Conservation (phyloP, 1,284 basidiomycete genomes). For the Coniferiporia weirii region DNA sequence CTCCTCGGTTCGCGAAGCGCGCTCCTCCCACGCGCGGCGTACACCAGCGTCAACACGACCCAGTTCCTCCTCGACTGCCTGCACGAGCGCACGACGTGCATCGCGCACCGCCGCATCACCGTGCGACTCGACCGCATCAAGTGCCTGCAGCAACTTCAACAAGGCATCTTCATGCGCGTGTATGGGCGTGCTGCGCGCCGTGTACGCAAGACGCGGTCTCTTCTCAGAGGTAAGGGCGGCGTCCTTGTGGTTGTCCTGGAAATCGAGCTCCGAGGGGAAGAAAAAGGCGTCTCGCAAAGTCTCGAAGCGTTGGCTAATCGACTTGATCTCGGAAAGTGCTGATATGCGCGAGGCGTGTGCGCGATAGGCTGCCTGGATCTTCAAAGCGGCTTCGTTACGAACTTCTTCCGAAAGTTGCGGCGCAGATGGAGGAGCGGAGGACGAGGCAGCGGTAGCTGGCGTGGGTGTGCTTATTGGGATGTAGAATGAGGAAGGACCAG, state of each 20-base stretch:
- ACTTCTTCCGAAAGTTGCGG: background rate
- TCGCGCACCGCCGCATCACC: constrained; percentile 54
- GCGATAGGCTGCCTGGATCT: constrained; percentile 19
- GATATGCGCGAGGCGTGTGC: constrained; percentile 10
- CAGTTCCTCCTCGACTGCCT: constrained; percentile 55
- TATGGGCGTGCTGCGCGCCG: constrained; percentile 41
- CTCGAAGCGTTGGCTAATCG: constrained; percentile 21
- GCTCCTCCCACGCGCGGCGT: constrained; percentile 1
- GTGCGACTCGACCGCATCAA: constrained; percentile 64
- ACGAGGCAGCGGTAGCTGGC: background rate
- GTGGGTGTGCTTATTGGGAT: background rate
- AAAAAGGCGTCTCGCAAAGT: constrained; percentile 27
- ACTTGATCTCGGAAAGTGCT: constrained; percentile 8
- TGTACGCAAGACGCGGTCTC: constrained; percentile 31
- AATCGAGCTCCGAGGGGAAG: constrained; percentile 31
- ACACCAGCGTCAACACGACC: constrained; percentile 34
- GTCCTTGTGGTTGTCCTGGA: background rate
- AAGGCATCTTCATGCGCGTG: constrained; percentile 50
- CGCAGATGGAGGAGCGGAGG: background rate
- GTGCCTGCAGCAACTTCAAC: constrained; percentile 52
- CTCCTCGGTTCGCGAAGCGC: background rate
- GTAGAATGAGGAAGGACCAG: background rate
- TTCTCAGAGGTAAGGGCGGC: constrained; percentile 8
- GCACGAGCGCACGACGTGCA: constrained; percentile 54
- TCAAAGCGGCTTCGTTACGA: constrained; percentile 13